Evolutionary conservation across 2,329 filamentous ascomycete species (phyloP), one percentile per base, ranked within the genome.

Genomic region (Alternaria gaisen): DNA sequence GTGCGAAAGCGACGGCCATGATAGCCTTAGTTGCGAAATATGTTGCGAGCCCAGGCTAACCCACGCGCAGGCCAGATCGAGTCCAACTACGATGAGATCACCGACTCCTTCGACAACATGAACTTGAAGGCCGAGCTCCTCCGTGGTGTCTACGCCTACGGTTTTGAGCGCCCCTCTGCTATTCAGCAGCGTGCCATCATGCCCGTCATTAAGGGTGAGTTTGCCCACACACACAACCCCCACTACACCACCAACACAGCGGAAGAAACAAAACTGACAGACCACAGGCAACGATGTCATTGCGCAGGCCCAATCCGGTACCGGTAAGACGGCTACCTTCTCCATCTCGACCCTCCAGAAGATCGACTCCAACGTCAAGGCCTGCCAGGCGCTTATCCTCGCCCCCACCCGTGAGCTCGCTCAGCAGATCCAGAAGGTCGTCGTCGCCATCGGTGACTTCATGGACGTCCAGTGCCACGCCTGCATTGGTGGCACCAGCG

Each of bases 171-270:
- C 74, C 95, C 95, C 68, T 99, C 95, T 85, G 94, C 95, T 82
- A 99, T 99, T 77, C 95, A 99, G 91, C 93, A 97, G 91, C 94
- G 96, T 81, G 95, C 95, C 77, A 99, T 99, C 84, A 97, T 98
- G 91, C 96, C 95, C 80, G 95, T 99, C 81, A 98, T 99, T 88
- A 97, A 98, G 90, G 94, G 92, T 95, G 85, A 82, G 90, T 67
- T 64, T 67, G 46, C 51, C 54, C 54, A 36, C 47, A 43, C 30
- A 12, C 11, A 30, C 28, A 11, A 26, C 18, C 38, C 38, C 38
- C 38, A 41, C 38, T 11, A 41, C 28, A 46, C 18, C 24, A 53
- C 30, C 38, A 54, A 20, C 34, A 54, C 30, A n/a, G 47, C 20
- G 16, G n/a, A 44, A 22, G 28, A 58, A 58, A 48, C 53, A 41